These are phyloP conservation scores for Pyrenochaeta sp. DNA, from an alignment of 2,329 filamentous ascomycete genomes.

Conservation along the genomic window DNA sequence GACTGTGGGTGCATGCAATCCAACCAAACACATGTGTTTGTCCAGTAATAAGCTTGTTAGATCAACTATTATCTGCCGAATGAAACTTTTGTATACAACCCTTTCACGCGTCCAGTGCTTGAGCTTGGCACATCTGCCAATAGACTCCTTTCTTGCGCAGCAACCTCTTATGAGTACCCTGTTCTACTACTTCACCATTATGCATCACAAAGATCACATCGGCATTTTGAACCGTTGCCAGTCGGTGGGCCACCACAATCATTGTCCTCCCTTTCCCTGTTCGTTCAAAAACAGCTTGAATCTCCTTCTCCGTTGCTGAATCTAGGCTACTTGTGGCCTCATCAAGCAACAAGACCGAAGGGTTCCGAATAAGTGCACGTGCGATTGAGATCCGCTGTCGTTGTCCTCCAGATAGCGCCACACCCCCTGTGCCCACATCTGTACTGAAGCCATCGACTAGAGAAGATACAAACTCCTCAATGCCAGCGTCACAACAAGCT, in stretches of 20 bases:
- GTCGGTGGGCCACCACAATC: slow-evolving; percentile 53
- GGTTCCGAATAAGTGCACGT: slow-evolving; percentile 70
- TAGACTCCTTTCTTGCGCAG: slow-evolving; percentile 20
- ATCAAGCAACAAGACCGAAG: slow-evolving; percentile 65
- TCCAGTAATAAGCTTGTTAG: no score
- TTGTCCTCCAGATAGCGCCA: slow-evolving; percentile 76
- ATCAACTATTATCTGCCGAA: no score
- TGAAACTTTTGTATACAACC: background rate
- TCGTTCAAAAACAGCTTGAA: slow-evolving; percentile 72
- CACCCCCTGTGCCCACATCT: slow-evolving; percentile 54
- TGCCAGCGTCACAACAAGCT: slow-evolving; percentile 59
- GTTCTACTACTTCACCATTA: slow-evolving; percentile 49
- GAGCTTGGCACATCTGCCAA: slow-evolving; percentile 27
- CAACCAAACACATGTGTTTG: no score
- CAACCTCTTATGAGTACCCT: slow-evolving; percentile 36
- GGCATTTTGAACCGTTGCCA: slow-evolving; percentile 50
- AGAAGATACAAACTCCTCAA: slow-evolving; percentile 41
- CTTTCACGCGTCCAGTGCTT: slow-evolving; percentile 7
- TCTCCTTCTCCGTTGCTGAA: slow-evolving; percentile 70
- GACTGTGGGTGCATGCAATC: background rate
- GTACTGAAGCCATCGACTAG: slow-evolving; percentile 42
- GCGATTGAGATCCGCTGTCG: slow-evolving; percentile 80
- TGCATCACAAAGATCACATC: slow-evolving; percentile 54
- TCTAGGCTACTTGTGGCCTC: slow-evolving; percentile 70
- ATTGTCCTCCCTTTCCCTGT: slow-evolving; percentile 54